Evolutionary conservation across 2,329 filamentous ascomycete species (phyloP).

Genomic region (Celoporthe dispersa): DNA sequence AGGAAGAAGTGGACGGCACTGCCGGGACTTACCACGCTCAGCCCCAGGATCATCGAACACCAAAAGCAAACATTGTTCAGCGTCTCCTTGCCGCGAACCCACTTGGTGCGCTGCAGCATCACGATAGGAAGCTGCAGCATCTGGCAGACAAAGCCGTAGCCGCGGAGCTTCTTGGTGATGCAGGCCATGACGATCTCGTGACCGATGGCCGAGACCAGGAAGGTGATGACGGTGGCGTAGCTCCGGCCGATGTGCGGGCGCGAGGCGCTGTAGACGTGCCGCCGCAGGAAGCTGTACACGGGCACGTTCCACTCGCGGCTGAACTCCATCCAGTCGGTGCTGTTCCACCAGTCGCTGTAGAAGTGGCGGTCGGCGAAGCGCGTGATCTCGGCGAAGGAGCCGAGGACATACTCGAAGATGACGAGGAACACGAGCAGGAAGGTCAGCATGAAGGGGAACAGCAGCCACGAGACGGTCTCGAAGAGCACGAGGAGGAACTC

Average conservation of each 20-base stretch:
- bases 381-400: slow-evolving; percentile 93
- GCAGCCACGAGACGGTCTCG: slow-evolving; percentile 86
- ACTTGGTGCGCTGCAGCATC: slow-evolving; percentile 81
- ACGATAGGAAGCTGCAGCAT: slow-evolving; percentile 97
- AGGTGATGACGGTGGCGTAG: slow-evolving; percentile 85
- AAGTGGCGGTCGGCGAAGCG: slow-evolving; percentile 93
- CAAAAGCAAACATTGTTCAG: slow-evolving; percentile 91
- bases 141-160: slow-evolving; percentile 92
- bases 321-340: slow-evolving; percentile 92
- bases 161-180: slow-evolving; percentile 94
- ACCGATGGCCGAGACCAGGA: slow-evolving; percentile 84
- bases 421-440: slow-evolving; percentile 96
- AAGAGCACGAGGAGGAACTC: slow-evolving; percentile 81
- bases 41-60: slow-evolving; percentile 86
- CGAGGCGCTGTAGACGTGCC: slow-evolving; percentile 90
- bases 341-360: slow-evolving; percentile 80
- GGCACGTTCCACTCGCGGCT: slow-evolving; percentile 97
- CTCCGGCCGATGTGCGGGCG: slow-evolving; percentile 75
- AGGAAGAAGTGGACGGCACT: background rate
- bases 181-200: slow-evolving; percentile 98
- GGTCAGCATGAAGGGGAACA: slow-evolving; percentile 97
- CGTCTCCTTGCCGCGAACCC: slow-evolving; percentile 74
- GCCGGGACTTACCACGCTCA: slow-evolving; percentile 69
- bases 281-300: slow-evolving; percentile 91
- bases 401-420: slow-evolving; percentile 96